Base-by-base conservation (phyloP, 805 yeast genomes). In the Yarrowia hollandica region DNA sequence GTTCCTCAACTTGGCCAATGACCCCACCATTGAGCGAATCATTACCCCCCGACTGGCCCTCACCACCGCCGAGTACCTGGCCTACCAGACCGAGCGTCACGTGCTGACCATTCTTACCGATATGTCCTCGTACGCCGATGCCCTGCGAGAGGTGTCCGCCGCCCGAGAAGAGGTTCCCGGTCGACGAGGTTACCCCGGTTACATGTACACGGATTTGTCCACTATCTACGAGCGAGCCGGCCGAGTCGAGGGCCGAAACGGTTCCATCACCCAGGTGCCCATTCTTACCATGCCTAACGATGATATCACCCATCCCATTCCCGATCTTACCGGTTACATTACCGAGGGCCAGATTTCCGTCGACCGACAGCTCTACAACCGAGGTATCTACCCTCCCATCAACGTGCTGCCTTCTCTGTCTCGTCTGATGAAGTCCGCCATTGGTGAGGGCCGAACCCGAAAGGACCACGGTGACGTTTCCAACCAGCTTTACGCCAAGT, bases 181-280 rank as follows among this genome's bases (percentile, higher is more conserved):
- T 82, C 90, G 99, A 83, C 90, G 99, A 85, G 99, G 99, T 81
- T 94, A 94, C 77, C 99, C 99, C 65, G 99, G 99, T 88, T 94
- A 94, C 76, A 94, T 94, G 99, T 94, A 94, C 79, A 94, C 99
- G 48, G 99, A 94, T 86, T 89, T 94, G 80, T 89, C 98, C 55
- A 94, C 98, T 56, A 90, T 94, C 71, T 94, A 94, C 75, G 99
- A 94, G 79, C 89, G 99, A 81, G 99, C 99, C 44, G 99, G 99
- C 74, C 88, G 99, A 81, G 98, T 94, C 64, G 99, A 94, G 78
- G 99, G 99, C 66, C 87, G 99, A 79, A 94, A 94, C 71, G 99
- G 99, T 74, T 94, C 99, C 48, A 94, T 94, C 72, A 94, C 99
- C 46, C 99, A 94, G 79, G 88, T 94, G 73, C 99, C 99, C 62